Evolutionary conservation across 805 yeast genomes (phyloP).

Genomic region (Cyberlindnera misumaiensis): DNA sequence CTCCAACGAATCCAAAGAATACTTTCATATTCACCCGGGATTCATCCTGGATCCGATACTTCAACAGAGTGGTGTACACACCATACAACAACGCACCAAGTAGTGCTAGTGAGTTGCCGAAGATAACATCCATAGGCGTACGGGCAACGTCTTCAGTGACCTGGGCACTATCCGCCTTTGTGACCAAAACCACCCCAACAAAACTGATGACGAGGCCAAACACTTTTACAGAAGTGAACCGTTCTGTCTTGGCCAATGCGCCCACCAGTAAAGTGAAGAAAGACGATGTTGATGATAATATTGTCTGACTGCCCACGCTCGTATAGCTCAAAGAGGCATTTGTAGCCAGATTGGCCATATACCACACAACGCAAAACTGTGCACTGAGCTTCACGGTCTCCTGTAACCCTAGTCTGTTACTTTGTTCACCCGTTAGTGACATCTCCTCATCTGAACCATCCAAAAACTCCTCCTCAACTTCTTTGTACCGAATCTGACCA

Average conservation of each 20-base stretch:
- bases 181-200: constrained; percentile 73
- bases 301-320: constrained; percentile 90
- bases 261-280: constrained; percentile 89
- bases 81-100: constrained; percentile 89
- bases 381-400: constrained; percentile 73
- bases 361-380: constrained; percentile 87
- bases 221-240: constrained; percentile 56
- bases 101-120: constrained; percentile 78
- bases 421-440: constrained; percentile 15
- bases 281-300: constrained; percentile 84
- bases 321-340: constrained; percentile 86
- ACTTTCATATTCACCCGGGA: constrained; percentile 73
- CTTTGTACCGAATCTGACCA: constrained; percentile 21
- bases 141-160: constrained; percentile 16
- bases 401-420: constrained; percentile 30
- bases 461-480: constrained; percentile 17
- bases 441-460: constrained; percentile 24
- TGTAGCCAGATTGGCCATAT: constrained; percentile 78
- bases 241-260: constrained; percentile 62
- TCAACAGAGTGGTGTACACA: constrained; percentile 78
- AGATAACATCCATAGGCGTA: constrained; percentile 28
- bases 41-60: constrained; percentile 66
- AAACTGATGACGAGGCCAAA: constrained; percentile 67
- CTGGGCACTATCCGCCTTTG: constrained; percentile 47
- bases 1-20: constrained; percentile 93